Conservation (phyloP, 495 filamentous ascomycete species). For the Podospora bellae-mahoneyi region DNA sequence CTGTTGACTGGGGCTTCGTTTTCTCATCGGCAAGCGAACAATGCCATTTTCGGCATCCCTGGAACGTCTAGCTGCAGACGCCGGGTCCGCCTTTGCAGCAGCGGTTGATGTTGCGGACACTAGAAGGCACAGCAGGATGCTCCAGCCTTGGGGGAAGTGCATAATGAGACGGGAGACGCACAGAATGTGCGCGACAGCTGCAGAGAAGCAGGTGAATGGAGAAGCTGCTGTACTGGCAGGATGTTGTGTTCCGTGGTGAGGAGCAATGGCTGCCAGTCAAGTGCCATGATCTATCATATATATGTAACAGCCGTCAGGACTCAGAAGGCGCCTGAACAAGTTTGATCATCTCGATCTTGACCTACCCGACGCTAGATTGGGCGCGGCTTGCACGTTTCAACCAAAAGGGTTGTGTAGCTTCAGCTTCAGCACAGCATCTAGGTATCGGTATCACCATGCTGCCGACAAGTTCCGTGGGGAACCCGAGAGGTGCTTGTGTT, state of each 20-base stretch:
- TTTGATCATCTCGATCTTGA: neutral
- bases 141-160: neutral
- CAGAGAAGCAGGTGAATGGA: neutral
- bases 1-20: neutral
- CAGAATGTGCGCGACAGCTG: neutral
- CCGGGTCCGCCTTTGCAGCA: neutral
- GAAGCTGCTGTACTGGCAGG: neutral
- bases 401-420: neutral
- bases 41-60: conserved; percentile 1
- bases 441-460: neutral
- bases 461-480: neutral
- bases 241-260: neutral
- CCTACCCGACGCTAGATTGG: neutral
- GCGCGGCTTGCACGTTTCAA: neutral
- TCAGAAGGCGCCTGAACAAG: neutral
- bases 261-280: neutral
- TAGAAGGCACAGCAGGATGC: conserved; percentile 1
- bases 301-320: neutral
- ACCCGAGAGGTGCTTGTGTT: neutral
- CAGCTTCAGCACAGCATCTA: neutral
- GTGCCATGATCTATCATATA: neutral
- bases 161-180: neutral
- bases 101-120: neutral
- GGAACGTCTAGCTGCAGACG: neutral
- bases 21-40: conserved; percentile 5